These are phyloP conservation scores for Hypoxylon sp. DNA, from an alignment of 2,329 filamentous ascomycete genomes.

Conservation along the genomic window DNA sequence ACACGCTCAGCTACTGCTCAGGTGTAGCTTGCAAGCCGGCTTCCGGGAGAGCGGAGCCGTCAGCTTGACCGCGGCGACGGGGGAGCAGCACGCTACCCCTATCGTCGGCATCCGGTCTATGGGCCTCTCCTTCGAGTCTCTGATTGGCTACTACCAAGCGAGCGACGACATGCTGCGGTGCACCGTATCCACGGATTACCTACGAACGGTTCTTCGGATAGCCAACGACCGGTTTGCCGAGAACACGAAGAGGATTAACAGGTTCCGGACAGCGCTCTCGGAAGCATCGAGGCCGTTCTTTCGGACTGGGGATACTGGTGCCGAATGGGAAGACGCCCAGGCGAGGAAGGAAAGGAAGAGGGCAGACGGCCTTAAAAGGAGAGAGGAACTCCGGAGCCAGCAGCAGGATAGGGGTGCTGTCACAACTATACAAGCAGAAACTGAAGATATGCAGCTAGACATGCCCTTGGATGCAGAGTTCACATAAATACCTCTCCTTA, in stretches of 20 bases:
- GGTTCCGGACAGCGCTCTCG: constrained; percentile 68
- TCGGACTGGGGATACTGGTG: constrained; percentile 50
- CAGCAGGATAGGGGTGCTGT: constrained; percentile 6
- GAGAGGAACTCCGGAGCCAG: constrained; percentile 55
- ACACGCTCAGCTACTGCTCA: constrained; percentile 80
- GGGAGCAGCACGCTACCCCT: constrained; percentile 61
- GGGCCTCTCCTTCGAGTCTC: constrained; percentile 82
- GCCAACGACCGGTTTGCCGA: constrained; percentile 80
- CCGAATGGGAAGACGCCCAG: constrained; percentile 67
- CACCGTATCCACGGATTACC: constrained; percentile 74
- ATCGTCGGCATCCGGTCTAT: constrained; percentile 89
- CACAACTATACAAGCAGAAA: constrained; percentile 25
- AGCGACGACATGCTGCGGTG: constrained; percentile 53
- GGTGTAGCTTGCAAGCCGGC: constrained; percentile 81
- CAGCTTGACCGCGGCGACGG: constrained; percentile 62
- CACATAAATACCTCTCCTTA: constrained; percentile 38
- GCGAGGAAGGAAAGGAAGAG: constrained; percentile 66
- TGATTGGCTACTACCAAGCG: constrained; percentile 72
- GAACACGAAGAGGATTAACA: constrained; percentile 74
- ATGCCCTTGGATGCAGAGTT: constrained; percentile 43
- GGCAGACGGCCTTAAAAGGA: constrained; percentile 67
- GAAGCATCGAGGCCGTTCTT: constrained; percentile 48
- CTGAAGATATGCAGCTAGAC: constrained; percentile 34
- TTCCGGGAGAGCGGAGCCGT: constrained; percentile 92
- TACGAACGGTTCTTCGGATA: constrained; percentile 74